Evolutionary conservation across 176 grass and related monocot species (phyloP), one percentile per base, ranked within the genome.

Genomic region (Aegilops sharonensis): DNA sequence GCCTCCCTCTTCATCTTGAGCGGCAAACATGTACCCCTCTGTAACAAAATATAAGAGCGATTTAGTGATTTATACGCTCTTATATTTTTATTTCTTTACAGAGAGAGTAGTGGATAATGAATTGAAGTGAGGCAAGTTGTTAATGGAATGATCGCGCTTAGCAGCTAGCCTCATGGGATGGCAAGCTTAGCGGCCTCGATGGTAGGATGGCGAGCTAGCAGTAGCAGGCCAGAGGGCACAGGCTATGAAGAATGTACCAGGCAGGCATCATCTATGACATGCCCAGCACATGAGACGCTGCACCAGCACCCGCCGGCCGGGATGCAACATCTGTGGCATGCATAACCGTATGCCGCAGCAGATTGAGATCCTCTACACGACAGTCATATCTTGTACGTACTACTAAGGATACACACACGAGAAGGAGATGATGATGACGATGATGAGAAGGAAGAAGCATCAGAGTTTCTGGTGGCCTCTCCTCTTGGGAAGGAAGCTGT

Each of bases 221-320:
- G 43, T 14, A 20, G 54, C 13, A 20, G 54, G 54, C 17, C 18
- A 75, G 45, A 65, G 65, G 72, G 32, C 56, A 72, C 72, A 54
- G 40, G 17, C 80, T 56, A 72, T 72, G 78, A 76, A 60, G 75
- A 78, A 66, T 24, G 60, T 78, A 87, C 42, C 3, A 47, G 43
- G 45, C 42, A 47, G 43, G 45, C 52, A 15, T 52, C 54, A 3
- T 52, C 23, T 59, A 43, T 83, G 80, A 74, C 80, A 87, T 83
- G 84, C 10, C 18, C 39, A 52, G 79, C 84, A 90, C 65, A 87
- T 83, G 65, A 90, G 71, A 45, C 42, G n/a, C 67, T 56, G 43
- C 52, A n/a, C 31, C 61, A 54, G 15, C 50, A 15, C 31, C 61
- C 11, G 45, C 45, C 45, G 45, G 45, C 45, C 45, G 25, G 50